Evolutionary conservation across 148 eudicot species (phyloP).

Genomic region (Rhododendron ferrugineum): DNA sequence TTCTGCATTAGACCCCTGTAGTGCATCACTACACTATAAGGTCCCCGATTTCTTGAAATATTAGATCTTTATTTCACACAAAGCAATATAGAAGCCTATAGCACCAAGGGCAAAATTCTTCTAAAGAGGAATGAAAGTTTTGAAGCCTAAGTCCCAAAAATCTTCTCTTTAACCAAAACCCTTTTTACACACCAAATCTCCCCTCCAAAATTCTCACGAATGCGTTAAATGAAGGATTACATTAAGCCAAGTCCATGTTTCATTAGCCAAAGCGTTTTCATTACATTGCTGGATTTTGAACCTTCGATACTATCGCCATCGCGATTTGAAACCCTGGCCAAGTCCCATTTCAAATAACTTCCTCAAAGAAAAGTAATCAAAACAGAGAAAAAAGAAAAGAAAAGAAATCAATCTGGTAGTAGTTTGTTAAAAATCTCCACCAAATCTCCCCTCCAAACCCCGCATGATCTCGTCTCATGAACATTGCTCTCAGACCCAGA

Average conservation of each 20-base stretch:
- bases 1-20: too few species aligned
- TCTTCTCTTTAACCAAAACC: background rate
- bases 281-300: too few species aligned
- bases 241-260: too few species aligned
- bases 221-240: too few species aligned
- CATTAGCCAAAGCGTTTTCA: too few species aligned
- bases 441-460: background rate
- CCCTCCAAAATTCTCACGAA: slow-evolving; percentile 6
- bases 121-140: background rate
- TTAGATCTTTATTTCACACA: background rate
- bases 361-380: too few species aligned
- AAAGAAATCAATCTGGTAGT: background rate
- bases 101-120: background rate
- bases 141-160: background rate
- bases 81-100: background rate
- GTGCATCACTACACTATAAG: too few species aligned
- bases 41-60: too few species aligned
- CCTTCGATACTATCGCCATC: too few species aligned
- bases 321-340: too few species aligned
- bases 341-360: too few species aligned
- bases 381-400: too few species aligned
- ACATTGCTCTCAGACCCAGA: slow-evolving; percentile 32
- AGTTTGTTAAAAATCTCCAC: background rate
- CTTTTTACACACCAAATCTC: background rate
- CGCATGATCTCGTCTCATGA: slow-evolving; percentile 37